A percentile compares a stretch with the other conserved stretches of the same genome.
These are phyloP conservation scores for Blumeria graminis DNA, from an alignment of 2,329 filamentous ascomycete species.

Conservation along the genomic window DNA sequence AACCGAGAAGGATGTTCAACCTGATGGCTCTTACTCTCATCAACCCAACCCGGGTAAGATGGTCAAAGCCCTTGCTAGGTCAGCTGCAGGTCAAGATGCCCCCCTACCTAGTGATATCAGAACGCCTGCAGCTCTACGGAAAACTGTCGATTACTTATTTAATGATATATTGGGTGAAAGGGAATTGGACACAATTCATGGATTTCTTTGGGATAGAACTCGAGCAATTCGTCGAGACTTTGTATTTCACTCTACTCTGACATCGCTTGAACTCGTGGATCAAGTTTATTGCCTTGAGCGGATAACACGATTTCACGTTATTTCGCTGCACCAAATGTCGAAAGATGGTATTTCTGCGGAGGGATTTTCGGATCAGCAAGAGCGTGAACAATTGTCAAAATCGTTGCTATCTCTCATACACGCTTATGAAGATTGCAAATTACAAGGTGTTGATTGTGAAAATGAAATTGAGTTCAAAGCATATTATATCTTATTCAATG, in stretches of 20 bases:
- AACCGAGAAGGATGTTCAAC: constrained; percentile 24
- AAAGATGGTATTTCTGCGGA: constrained; percentile 29
- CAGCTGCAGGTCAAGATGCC: constrained; percentile 42
- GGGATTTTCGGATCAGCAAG: constrained; percentile 41
- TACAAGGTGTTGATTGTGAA: constrained; percentile 29
- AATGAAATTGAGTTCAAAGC: constrained; percentile 43
- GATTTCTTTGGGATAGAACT: constrained; percentile 44
- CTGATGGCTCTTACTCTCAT: constrained; percentile 19
- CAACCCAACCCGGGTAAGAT: constrained; percentile 26
- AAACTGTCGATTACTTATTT: constrained; percentile 38
- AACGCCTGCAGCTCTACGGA: constrained; percentile 30
- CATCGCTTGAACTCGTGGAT: constrained; percentile 25
- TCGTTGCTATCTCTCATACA: constrained; percentile 39
- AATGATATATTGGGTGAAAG: constrained; percentile 31
- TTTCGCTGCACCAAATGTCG: constrained; percentile 37
- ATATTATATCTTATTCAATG: constrained; percentile 39
- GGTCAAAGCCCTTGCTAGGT: constrained; percentile 43
- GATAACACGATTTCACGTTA: constrained; percentile 42
- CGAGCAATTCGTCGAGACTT: constrained; percentile 44
- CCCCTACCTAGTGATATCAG: constrained; percentile 44
- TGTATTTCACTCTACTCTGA: constrained; percentile 39
- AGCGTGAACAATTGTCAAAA: constrained; percentile 42
- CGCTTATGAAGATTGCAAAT: constrained; percentile 38
- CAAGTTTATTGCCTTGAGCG: constrained; percentile 41
- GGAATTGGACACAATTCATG: constrained; percentile 30